Conservation (phyloP, 192 early-diverging fungal genomes). For the Podila horticola region DNA sequence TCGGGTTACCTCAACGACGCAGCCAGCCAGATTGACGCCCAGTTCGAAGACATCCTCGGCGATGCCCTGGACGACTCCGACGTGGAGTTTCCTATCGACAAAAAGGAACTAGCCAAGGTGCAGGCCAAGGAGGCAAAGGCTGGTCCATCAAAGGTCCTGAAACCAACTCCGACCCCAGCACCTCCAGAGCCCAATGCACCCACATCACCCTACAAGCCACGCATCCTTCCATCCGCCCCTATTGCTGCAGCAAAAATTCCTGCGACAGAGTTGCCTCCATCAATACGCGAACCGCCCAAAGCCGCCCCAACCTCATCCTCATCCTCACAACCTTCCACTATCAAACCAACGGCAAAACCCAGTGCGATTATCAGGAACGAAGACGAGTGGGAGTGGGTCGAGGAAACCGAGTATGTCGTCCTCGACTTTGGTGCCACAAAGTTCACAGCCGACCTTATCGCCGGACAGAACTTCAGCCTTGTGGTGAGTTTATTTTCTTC, state of each 20-base stretch:
- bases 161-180: neutral
- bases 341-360: neutral
- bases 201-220: too few relatives aligned
- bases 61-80: neutral
- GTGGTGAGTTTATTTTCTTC: constrained; percentile 7
- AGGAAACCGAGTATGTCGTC: constrained; percentile 41
- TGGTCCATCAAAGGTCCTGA: neutral
- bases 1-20: constrained; percentile 16
- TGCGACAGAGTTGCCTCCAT: too few relatives aligned
- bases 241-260: neutral
- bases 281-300: neutral
- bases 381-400: constrained; percentile 50
- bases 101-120: too few relatives aligned
- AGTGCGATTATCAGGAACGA: neutral
- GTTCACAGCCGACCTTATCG: constrained; percentile 19
- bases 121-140: too few relatives aligned
- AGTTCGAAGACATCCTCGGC: constrained; percentile 17
- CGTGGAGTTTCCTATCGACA: neutral
- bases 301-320: neutral
- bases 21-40: constrained; percentile 17
- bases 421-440: constrained; percentile 38
- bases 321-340: neutral
- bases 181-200: neutral
- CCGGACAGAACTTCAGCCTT: constrained; percentile 17
- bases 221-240: neutral